Conservation (phyloP, 225 moss, liverwort and hornwort genomes). For the Ulota crispa region DNA sequence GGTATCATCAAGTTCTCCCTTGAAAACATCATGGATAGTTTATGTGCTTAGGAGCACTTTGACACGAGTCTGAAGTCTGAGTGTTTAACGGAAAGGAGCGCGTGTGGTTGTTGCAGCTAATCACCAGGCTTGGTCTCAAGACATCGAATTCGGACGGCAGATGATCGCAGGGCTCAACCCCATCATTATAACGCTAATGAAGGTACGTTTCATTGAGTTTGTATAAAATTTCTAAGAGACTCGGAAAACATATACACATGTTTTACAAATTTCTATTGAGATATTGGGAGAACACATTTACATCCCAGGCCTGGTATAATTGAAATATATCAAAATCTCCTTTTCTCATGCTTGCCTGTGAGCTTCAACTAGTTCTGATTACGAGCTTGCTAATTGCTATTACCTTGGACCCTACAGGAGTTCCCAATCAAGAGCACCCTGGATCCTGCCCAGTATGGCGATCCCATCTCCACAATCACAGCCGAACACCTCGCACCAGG, state of each 20-base stretch:
- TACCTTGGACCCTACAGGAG: constrained; percentile 33
- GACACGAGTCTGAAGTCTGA: no score
- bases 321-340: no score
- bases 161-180: constrained; percentile 77
- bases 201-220: not conserved
- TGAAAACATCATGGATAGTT: no score
- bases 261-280: no score
- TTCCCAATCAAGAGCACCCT: constrained; percentile 80
- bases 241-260: no score
- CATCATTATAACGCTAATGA: constrained; percentile 47
- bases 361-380: not conserved
- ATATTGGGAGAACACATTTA: no score
- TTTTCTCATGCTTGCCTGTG: no score
- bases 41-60: no score
- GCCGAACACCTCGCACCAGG: constrained; percentile 42
- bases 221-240: no score
- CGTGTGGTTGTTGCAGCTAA: constrained; percentile 43
- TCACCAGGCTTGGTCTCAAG: constrained; percentile 56
- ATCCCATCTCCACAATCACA: constrained; percentile 58
- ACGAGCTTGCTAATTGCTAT: not conserved
- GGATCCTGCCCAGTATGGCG: constrained; percentile 63
- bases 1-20: no score
- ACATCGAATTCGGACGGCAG: constrained; percentile 76
- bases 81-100: no score
- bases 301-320: no score